Evolutionary conservation across 768 basidiomycete species (phyloP).

Genomic region (Hortiboletus flavorubellus): DNA sequence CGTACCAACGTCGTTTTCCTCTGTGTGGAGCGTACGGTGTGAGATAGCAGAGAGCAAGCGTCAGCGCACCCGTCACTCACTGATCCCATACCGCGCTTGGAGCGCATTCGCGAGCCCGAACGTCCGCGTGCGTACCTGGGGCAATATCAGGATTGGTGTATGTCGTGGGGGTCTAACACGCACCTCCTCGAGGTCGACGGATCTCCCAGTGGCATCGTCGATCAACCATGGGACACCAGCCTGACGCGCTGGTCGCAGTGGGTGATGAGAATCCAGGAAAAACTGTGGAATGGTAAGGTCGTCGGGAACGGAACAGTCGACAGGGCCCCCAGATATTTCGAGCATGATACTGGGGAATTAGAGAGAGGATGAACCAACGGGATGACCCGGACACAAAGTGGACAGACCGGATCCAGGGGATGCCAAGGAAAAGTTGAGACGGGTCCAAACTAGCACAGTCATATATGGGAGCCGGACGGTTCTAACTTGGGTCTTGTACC

Average conservation of each 20-base stretch:
- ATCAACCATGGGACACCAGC: constrained; percentile 53
- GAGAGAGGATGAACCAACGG: not conserved
- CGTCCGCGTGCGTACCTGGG: constrained; percentile 42
- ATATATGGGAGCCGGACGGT: not conserved
- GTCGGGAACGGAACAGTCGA: constrained; percentile 51
- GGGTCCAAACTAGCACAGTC: not conserved
- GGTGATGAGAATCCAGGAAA: constrained; percentile 46
- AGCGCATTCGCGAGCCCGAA: constrained; percentile 54
- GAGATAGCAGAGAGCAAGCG: not conserved
- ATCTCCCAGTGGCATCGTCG: constrained; percentile 50
- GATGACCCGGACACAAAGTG: not conserved
- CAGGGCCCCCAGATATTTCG: constrained; percentile 26
- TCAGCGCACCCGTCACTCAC: constrained; percentile 31
- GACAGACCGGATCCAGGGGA: not conserved
- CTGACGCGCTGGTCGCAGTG: constrained; percentile 44
- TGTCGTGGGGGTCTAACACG: constrained; percentile 3
- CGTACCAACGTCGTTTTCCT: constrained; percentile 51
- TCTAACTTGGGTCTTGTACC: not conserved
- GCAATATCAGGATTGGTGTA: not conserved
- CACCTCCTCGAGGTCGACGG: constrained; percentile 48
- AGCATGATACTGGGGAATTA: not conserved
- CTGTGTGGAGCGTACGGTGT: constrained; percentile 28
- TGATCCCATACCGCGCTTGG: constrained; percentile 44
- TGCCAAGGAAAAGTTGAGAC: not conserved
- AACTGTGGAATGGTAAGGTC: constrained; percentile 66